Percentiles rank a stretch among this genome's conserved stretches.
Evolutionary conservation across 495 filamentous ascomycete genomes (phyloP).

Genomic region (Sordaria brevicollis): DNA sequence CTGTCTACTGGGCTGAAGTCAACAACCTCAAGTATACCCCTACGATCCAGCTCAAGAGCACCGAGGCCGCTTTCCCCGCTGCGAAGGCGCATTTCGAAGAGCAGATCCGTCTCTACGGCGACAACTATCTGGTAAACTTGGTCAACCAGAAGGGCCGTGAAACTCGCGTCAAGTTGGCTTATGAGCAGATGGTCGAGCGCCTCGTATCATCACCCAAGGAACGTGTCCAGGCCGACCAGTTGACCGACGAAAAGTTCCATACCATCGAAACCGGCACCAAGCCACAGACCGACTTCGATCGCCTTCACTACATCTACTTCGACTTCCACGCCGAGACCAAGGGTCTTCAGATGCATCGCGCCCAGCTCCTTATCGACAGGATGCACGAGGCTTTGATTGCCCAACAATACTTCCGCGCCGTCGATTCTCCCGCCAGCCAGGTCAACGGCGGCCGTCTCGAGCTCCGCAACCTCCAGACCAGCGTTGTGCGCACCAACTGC

Average conservation of each 20-base stretch:
- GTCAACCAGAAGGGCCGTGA: slow-evolving; percentile 94
- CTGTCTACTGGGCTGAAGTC: slow-evolving; percentile 89
- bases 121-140: slow-evolving; percentile 92
- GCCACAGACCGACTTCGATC: slow-evolving; percentile 56
- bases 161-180: slow-evolving; percentile 75
- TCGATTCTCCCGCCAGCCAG: slow-evolving; percentile 63
- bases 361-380: slow-evolving; percentile 73
- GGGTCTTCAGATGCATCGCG: slow-evolving; percentile 85
- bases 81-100: slow-evolving; percentile 82
- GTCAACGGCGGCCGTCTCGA: slow-evolving; percentile 55
- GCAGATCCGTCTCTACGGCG: slow-evolving; percentile 85
- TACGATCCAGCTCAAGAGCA: slow-evolving; percentile 72
- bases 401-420: slow-evolving; percentile 87
- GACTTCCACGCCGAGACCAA: slow-evolving; percentile 98
- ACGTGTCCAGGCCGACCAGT: slow-evolving; percentile 41
- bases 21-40: slow-evolving; percentile 85
- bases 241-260: slow-evolving; percentile 70
- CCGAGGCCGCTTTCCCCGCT: slow-evolving; percentile 70
- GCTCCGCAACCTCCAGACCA: slow-evolving; percentile 65
- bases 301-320: slow-evolving; percentile 91
- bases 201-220: slow-evolving; percentile 62
- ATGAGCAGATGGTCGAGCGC: slow-evolving; percentile 72
- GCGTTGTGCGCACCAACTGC: slow-evolving; percentile 91
- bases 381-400: slow-evolving; percentile 57
- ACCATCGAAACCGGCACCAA: slow-evolving; percentile 52